phyloP scores from a whole-genome alignment of 1,284 basidiomycete genomes.

The Tilletia horrida region DNA sequence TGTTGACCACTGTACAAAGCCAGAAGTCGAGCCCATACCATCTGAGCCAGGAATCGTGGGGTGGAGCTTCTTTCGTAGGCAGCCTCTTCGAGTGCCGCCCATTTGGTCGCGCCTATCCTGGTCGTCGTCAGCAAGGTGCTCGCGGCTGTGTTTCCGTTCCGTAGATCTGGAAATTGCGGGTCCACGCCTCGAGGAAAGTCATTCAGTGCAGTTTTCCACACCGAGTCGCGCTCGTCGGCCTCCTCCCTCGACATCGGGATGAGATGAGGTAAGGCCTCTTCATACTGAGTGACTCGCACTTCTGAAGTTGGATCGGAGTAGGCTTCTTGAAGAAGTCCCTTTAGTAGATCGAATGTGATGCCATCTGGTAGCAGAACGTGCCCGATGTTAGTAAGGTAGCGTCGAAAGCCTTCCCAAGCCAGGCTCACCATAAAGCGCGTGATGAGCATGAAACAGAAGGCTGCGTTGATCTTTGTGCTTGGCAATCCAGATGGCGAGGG shows the following conservation, averaged over 20 bases:
- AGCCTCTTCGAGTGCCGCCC: slow-evolving; percentile 31
- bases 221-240: slow-evolving; percentile 17
- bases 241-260: slow-evolving; percentile 31
- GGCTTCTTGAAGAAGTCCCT: slow-evolving; percentile 32
- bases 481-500: slow-evolving; percentile 30
- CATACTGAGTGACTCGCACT: slow-evolving; percentile 21
- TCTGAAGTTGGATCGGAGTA: slow-evolving; percentile 12
- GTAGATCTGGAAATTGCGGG: slow-evolving; percentile 29
- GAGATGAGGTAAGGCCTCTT: slow-evolving; percentile 33
- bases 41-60: slow-evolving; percentile 51
- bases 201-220: slow-evolving; percentile 31
- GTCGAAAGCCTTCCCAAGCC: not conserved
- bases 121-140: slow-evolving; percentile 15
- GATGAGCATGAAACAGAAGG: slow-evolving; percentile 36
- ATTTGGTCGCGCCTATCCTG: slow-evolving; percentile 23
- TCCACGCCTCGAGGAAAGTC: slow-evolving; percentile 28
- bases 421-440: slow-evolving; percentile 34
- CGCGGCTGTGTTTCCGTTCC: not conserved
- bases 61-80: slow-evolving; percentile 43
- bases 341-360: slow-evolving; percentile 35
- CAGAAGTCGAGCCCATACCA: slow-evolving; percentile 52
- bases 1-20: slow-evolving; percentile 45
- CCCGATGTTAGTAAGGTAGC: no score
- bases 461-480: slow-evolving; percentile 22
- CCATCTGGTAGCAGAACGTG: slow-evolving; percentile 28